These are phyloP conservation scores for Clathrospora elynae DNA, from an alignment of 2,329 filamentous ascomycete genomes.

Conservation along the genomic window DNA sequence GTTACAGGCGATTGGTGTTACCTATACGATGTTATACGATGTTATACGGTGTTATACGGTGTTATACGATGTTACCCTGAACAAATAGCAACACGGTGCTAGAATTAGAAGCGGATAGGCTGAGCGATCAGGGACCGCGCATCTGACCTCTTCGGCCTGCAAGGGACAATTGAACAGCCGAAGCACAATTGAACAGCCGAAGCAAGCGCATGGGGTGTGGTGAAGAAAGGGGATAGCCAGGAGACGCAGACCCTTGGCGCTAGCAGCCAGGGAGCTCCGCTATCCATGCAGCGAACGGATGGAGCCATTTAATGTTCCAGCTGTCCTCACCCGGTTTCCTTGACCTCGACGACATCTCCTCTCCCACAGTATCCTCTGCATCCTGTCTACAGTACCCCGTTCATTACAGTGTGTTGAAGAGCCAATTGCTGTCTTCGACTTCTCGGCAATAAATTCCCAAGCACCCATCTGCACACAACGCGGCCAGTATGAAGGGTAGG, in stretches of 20 bases:
- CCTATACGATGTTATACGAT: no score
- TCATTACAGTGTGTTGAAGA: conserved; percentile 19
- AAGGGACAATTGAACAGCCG: conserved; percentile 27
- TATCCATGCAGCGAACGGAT: conserved; percentile 12
- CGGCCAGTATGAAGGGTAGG: conserved; percentile 50
- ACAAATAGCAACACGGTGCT: conserved; percentile 15
- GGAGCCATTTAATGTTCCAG: conserved; percentile 22
- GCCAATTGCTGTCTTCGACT: conserved; percentile 22
- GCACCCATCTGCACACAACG: conserved; percentile 19
- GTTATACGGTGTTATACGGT: conserved; percentile 5
- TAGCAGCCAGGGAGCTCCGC: conserved; percentile 18
- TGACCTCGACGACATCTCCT: conserved; percentile 25
- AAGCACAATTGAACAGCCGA: conserved; percentile 15
- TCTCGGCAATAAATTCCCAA: conserved; percentile 16
- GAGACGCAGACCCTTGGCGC: neutral
- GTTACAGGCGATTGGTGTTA: conserved; percentile 25
- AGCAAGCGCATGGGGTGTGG: conserved; percentile 16
- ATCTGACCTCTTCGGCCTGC: conserved; percentile 16
- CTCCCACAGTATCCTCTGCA: neutral
- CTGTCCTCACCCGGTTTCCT: conserved; percentile 31
- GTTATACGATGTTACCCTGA: conserved; percentile 29
- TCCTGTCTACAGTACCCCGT: conserved; percentile 8
- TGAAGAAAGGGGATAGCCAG: conserved; percentile 16
- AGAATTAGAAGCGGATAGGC: conserved; percentile 35
- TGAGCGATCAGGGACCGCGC: conserved; percentile 25